phyloP scores from a whole-genome alignment of 176 grass and related monocot genomes.

The Thalia dealbata region DNA sequence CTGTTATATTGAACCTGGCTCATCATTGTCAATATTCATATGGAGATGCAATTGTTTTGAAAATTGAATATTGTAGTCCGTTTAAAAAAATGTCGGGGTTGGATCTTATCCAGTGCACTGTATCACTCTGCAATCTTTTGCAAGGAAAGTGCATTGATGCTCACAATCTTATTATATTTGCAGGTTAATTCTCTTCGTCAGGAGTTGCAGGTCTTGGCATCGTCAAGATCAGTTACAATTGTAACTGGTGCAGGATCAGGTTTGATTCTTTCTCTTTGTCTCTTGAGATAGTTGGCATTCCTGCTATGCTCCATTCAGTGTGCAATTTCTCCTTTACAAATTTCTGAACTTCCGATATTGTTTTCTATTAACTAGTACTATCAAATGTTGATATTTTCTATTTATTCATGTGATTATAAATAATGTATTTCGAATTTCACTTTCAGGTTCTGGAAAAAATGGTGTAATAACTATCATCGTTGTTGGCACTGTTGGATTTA shows the following conservation, averaged over 20 bases:
- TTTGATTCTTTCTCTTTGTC: not conserved
- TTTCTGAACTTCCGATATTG: too few relatives aligned
- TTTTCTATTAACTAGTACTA: too few relatives aligned
- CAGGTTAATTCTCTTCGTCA: constrained; percentile 52
- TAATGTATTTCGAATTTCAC: constrained; percentile 10
- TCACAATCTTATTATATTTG: not conserved
- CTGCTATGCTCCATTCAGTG: not conserved
- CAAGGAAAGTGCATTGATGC: not conserved
- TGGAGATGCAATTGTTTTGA: too few relatives aligned
- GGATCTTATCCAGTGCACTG: too few relatives aligned
- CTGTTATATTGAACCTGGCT: too few relatives aligned
- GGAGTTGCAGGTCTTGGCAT: constrained; percentile 33
- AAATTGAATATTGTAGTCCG: too few relatives aligned
- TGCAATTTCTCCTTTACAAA: not conserved
- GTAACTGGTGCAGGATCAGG: constrained; percentile 43
- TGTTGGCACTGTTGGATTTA: constrained; percentile 64
- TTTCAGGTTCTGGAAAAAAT: constrained; percentile 22
- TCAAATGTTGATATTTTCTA: not conserved
- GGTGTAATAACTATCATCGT: constrained; percentile 39
- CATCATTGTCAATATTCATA: too few relatives aligned
- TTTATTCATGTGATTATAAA: not conserved
- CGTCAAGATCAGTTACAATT: constrained; percentile 30
- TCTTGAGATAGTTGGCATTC: not conserved
- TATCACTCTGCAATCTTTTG: not conserved
- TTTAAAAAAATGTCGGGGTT: too few relatives aligned